phyloP scores from a whole-genome alignment of 2,329 filamentous ascomycete species.

The Penicillium decumbens region DNA sequence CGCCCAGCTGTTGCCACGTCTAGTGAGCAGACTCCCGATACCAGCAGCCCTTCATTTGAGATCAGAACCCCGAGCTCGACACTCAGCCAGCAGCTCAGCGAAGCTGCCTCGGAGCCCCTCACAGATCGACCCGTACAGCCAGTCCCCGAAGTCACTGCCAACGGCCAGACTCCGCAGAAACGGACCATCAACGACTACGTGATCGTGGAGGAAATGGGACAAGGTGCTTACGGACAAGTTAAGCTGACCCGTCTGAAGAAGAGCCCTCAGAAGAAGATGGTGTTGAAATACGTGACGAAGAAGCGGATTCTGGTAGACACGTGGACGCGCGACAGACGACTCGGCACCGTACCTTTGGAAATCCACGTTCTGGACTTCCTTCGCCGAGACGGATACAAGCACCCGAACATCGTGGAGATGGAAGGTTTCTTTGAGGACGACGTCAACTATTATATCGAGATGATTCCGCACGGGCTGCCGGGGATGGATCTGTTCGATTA shows the following conservation, averaged over 20 bases:
- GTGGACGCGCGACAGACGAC: constrained; percentile 87
- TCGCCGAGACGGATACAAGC: constrained; percentile 62
- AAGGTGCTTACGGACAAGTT: constrained; percentile 95
- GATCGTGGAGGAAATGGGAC: constrained; percentile 96
- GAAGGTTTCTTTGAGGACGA: constrained; percentile 62
- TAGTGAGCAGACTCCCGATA: constrained; percentile 16
- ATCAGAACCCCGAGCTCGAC: constrained; percentile 43
- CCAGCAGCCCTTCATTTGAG: constrained; percentile 28
- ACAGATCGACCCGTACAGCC: constrained; percentile 40
- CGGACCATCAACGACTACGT: constrained; percentile 85
- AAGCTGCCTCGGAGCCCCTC: constrained; percentile 46
- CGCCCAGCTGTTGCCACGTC: constrained; percentile 52
- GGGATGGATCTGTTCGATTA: constrained; percentile 99
- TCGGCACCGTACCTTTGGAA: constrained; percentile 92
- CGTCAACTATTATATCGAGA: constrained; percentile 95
- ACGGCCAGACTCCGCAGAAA: constrained; percentile 51
- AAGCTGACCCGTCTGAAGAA: constrained; percentile 87
- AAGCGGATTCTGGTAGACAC: constrained; percentile 94
- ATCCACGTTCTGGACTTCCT: constrained; percentile 96
- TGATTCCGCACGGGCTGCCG: constrained; percentile 85
- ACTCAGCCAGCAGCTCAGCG: constrained; percentile 50
- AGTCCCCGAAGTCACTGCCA: constrained; percentile 27
- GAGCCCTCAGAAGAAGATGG: constrained; percentile 70
- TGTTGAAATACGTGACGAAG: constrained; percentile 97
- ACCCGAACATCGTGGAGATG: constrained; percentile 66